These are phyloP conservation scores for Aeschynomene evenia DNA, from an alignment of 306 rosid species.

Conservation along the genomic window DNA sequence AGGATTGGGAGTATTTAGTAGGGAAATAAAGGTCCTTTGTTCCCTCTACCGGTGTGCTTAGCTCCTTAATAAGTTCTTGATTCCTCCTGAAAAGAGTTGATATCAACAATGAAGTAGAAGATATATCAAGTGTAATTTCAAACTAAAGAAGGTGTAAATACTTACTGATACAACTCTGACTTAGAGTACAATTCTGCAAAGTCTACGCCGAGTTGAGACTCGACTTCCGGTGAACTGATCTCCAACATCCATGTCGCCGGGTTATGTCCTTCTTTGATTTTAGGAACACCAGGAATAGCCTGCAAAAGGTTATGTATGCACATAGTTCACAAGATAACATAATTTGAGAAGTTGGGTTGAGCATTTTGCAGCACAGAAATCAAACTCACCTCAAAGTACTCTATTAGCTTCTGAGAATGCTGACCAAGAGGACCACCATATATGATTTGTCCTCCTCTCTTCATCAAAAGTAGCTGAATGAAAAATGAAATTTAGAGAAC, in stretches of 20 bases:
- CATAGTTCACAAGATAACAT: slow-evolving; percentile 4
- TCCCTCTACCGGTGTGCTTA: slow-evolving; percentile 45
- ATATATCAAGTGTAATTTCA: slow-evolving; percentile 15
- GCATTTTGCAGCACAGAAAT: neutral
- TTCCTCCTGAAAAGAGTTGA: slow-evolving; percentile 41
- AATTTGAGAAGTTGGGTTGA: slow-evolving; percentile 20
- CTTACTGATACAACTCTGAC: slow-evolving; percentile 50
- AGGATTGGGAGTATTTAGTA: slow-evolving; percentile 42
- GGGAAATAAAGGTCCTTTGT: slow-evolving; percentile 45
- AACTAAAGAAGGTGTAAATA: neutral
- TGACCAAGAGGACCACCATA: slow-evolving; percentile 56
- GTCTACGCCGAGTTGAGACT: slow-evolving; percentile 43
- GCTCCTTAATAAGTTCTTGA: slow-evolving; percentile 43
- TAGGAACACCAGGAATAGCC: slow-evolving; percentile 52
- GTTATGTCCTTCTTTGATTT: slow-evolving; percentile 45
- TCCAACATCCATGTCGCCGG: slow-evolving; percentile 58
- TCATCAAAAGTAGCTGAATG: slow-evolving; percentile 54
- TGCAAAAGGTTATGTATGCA: slow-evolving; percentile 30
- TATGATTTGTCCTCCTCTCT: slow-evolving; percentile 55
- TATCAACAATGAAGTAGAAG: slow-evolving; percentile 18
- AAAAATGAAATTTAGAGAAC: slow-evolving; percentile 2
- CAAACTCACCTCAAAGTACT: slow-evolving; percentile 52
- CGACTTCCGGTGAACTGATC: slow-evolving; percentile 42
- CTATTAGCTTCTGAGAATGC: slow-evolving; percentile 45
- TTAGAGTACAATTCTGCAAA: slow-evolving; percentile 48